These are phyloP conservation scores for Skeletonema tropicum DNA, from an alignment of 108 stramenopile species.

Conservation along the genomic window DNA sequence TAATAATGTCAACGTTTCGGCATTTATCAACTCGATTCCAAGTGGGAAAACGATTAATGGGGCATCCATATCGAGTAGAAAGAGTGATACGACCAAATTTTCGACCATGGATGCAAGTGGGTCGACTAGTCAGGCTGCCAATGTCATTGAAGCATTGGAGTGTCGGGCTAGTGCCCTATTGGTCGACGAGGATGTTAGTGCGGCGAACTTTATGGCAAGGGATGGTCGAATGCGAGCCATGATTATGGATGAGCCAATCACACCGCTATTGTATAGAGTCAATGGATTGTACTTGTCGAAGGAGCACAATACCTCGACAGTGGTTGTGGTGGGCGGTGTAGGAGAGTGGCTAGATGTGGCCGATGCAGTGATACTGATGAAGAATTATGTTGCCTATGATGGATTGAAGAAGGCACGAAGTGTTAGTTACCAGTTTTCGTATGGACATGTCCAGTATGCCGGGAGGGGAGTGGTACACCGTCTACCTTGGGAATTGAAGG, in stretches of 20 bases:
- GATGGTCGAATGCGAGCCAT: conserved; percentile 93
- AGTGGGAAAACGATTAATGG: background rate
- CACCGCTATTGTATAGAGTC: conserved; percentile 91
- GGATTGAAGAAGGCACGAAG: conserved; percentile 81
- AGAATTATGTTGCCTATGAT: conserved; percentile 87
- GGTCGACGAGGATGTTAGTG: conserved; percentile 95
- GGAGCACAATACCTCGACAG: conserved; percentile 78
- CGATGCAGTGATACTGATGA: conserved; percentile 86
- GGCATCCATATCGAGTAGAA: conserved; percentile 31
- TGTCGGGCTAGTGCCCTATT: conserved; percentile 77
- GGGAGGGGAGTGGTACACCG: conserved; percentile 90
- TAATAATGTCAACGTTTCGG: conserved; percentile 82
- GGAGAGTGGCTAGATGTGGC: conserved; percentile 97
- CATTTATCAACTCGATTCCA: conserved; percentile 93
- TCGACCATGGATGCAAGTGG: conserved; percentile 90
- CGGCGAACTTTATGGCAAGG: conserved; percentile 96
- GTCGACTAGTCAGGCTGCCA: conserved; percentile 91
- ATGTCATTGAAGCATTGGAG: conserved; percentile 92
- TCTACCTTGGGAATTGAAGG: conserved; percentile 69
- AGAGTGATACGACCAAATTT: conserved; percentile 69
- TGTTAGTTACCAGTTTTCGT: conserved; percentile 83
- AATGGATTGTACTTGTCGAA: conserved; percentile 73
- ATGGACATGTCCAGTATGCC: conserved; percentile 91
- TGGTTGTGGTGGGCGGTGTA: conserved; percentile 97
- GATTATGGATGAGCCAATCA: conserved; percentile 94